Base-by-base conservation (phyloP, 176 grass and related monocot genomes). In the Oryza meridionalis region DNA sequence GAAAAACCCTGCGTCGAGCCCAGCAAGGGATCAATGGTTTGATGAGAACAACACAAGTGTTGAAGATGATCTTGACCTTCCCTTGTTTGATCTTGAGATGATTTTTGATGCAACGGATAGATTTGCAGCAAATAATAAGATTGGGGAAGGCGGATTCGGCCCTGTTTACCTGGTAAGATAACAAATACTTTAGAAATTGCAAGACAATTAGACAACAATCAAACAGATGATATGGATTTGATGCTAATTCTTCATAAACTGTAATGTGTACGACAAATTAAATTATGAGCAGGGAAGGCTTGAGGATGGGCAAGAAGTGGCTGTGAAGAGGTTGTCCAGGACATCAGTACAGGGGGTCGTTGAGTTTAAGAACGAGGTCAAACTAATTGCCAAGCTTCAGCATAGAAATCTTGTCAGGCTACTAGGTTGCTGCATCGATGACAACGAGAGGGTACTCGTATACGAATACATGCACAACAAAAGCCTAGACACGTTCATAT, bases 291-390 rank as follows among this genome's bases (percentile, higher is more conserved):
- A 90, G 88, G 91, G 85, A 21, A 59, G 53, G 26, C 65, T 93
- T 33, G 91, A 93, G 76, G 85, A 85, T 21, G 91, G 82, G 10
- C 70, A 79, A 42, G 84, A 93, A 62, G 64, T 90, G 6, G 91
- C 91, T 22, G 85, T 93, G 50, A 93, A 93, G 81, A 93, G 88
- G 70, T 19, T 93, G 51, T 88, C 88, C 6, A 84, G 1, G 29
- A 81, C 71, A 33, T 90, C 91, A 3, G 37, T 64, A 40, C 91
- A 93, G 5, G 88, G 88, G 0, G 46, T 55, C 2, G 61, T 15
- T 26, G 88, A 93, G 58, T 93, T 90, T 85, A 93, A 75, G 58
- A 90, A 87, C 58, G 91, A 93, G 78, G 88, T 89, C 19, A 77
- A 74, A 58, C 61, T 93, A 17, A 90, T 90, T 7, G 91, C 88